phyloP scores from a whole-genome alignment of 1,139 yeast genomes.

The Scheffersomyces parashehatae region DNA sequence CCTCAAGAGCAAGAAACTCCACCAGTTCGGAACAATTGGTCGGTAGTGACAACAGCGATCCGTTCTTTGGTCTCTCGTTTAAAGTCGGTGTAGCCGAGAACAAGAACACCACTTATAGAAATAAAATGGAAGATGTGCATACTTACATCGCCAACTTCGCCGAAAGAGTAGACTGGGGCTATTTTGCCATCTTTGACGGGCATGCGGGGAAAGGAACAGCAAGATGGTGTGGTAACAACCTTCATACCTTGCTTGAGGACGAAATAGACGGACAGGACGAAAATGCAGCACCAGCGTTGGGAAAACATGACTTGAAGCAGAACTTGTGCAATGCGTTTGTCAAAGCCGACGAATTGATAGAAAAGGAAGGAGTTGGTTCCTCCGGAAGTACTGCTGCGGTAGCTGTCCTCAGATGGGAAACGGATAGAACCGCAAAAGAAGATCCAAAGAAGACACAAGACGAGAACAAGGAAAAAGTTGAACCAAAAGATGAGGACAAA shows the following conservation, averaged over 20 bases:
- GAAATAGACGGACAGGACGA: slow-evolving; percentile 34
- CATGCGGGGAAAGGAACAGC: slow-evolving; percentile 96
- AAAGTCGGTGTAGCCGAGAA: slow-evolving; percentile 90
- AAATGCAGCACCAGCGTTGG: slow-evolving; percentile 15
- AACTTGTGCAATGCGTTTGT: slow-evolving; percentile 61
- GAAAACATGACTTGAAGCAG: slow-evolving; percentile 41
- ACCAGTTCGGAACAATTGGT: neutral
- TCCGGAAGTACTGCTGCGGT: slow-evolving; percentile 97
- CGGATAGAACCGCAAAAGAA: slow-evolving; percentile 35
- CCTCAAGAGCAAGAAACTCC: neutral
- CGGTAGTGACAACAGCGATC: slow-evolving; percentile 19
- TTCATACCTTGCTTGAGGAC: slow-evolving; percentile 67
- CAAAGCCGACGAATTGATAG: slow-evolving; percentile 72
- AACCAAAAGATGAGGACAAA: slow-evolving; percentile 3
- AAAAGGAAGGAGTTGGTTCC: slow-evolving; percentile 57
- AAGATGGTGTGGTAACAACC: slow-evolving; percentile 89
- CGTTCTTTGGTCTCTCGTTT: slow-evolving; percentile 58
- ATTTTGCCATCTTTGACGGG: slow-evolving; percentile 95
- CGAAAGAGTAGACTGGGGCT: slow-evolving; percentile 88
- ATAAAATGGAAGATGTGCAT: slow-evolving; percentile 96
- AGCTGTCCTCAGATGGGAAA: slow-evolving; percentile 86
- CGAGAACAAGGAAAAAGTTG: slow-evolving; percentile 11
- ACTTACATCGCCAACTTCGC: slow-evolving; percentile 92
- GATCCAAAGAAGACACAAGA: slow-evolving; percentile 3
- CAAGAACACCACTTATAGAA: slow-evolving; percentile 74